Evolutionary conservation across 192 early-diverging fungal species (phyloP), one percentile per base, ranked within the genome.

Genomic region (Coemansia sp.): DNA sequence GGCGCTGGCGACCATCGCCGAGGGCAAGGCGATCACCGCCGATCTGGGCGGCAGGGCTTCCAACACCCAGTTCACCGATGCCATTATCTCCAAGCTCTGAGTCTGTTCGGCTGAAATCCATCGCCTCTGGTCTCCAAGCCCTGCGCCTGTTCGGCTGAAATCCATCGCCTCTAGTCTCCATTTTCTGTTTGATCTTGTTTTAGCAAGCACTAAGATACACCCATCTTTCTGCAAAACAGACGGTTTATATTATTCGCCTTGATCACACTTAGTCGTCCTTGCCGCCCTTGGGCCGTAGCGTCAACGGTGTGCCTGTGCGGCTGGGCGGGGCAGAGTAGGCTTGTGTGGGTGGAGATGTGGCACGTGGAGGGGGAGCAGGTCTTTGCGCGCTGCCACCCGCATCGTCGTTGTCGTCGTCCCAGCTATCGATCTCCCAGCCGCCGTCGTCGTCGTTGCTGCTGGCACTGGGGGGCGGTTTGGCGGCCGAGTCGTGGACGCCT

Each of bases 1-100:
- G 57, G 94, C 95, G n/a, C 84, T 99, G 46, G 88, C 86, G 66
- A 97, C 96, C 63, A 97, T 99, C 83, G 93, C 95, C 71, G 93
- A 96, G 52, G 94, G 95, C 77, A 89, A 92, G 81, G 58, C 72
- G 49, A 85, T 94, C 67, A 98, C 96, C 36, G 92, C 91, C 20
- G 96, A 98, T 88, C 85, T 98, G 53, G 95, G 95, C 63, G 96
- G 96, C 68, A 85, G 77, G 45, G 81, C 92, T 15, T 90, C 92
- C 58, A 95, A 91, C 78, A 87, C 89, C 11, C 82, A 90, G 72
- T 94, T 92, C 83, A 96, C 95, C 10, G 80, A 94, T 14, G 93
- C 87, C 23, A 91, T 99, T 60, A 97, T 99, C 69, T 58, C 73
- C 55, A 86, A 87, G 76, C 83, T 91, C 18, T 81, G 75, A 39